Percentiles rank a stretch among this genome's conserved stretches.
Conservation (phyloP, 331 rosid species). For the Pyrus hybrid region DNA sequence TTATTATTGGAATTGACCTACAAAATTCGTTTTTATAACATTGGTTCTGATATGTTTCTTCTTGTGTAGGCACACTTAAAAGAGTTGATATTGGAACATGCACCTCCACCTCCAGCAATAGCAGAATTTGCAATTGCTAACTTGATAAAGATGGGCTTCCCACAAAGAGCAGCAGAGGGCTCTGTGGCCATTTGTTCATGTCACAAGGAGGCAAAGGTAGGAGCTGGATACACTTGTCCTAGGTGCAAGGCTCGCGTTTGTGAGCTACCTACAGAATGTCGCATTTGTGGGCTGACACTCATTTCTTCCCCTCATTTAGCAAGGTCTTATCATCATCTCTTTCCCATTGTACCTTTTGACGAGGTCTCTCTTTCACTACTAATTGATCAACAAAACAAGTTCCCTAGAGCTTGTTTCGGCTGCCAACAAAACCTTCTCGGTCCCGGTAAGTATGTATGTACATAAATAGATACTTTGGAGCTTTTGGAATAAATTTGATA, state of each 20-base stretch:
- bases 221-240: slow-evolving; percentile 92
- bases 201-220: slow-evolving; percentile 84
- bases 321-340: slow-evolving; percentile 95
- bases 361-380: slow-evolving; percentile 54
- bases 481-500: not conserved
- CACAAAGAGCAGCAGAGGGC: slow-evolving; percentile 95
- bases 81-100: slow-evolving; percentile 87
- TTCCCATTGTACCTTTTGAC: slow-evolving; percentile 80
- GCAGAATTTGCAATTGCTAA: slow-evolving; percentile 89
- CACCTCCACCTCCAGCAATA: slow-evolving; percentile 99
- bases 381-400: slow-evolving; percentile 30
- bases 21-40: too few relatives aligned
- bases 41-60: too few relatives aligned
- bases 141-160: slow-evolving; percentile 93
- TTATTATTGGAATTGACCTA: not conserved
- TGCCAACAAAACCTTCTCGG: slow-evolving; percentile 68
- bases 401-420: slow-evolving; percentile 67
- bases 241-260: slow-evolving; percentile 94
- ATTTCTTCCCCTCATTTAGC: slow-evolving; percentile 98
- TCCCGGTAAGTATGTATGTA: slow-evolving; percentile 43
- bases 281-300: slow-evolving; percentile 88
- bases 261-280: slow-evolving; percentile 94
- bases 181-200: slow-evolving; percentile 88
- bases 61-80: slow-evolving; percentile 43
- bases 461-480: not conserved